Conservation (phyloP, 139 green algal genomes). For the Pedinophyceae sp. region DNA sequence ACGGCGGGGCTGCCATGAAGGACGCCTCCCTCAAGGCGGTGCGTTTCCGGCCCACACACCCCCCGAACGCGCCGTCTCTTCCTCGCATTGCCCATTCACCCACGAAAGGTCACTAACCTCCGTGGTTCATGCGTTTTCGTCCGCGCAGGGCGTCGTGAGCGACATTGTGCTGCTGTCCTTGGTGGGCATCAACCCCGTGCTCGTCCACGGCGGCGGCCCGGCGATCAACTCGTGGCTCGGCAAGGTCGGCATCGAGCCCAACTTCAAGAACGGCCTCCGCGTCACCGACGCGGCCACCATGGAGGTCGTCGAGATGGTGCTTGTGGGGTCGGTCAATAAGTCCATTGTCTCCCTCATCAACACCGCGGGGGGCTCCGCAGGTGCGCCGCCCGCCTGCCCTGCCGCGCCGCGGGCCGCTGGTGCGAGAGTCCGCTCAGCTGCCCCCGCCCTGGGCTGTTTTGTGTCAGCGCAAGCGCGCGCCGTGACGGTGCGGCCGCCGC, state of each 20-base stretch:
- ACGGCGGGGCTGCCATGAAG: conserved; percentile 97
- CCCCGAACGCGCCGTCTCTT: background rate
- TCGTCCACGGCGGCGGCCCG: conserved; percentile 95
- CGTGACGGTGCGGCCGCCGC: no score
- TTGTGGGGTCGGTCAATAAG: conserved; percentile 96
- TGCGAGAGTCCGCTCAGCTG: no score
- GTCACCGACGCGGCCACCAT: conserved; percentile 94
- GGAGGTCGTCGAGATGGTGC: conserved; percentile 98
- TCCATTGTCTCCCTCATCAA: conserved; percentile 90
- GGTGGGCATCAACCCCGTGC: conserved; percentile 78
- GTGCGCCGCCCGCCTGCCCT: no score
- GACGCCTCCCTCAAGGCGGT: conserved; percentile 76
- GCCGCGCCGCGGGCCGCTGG: no score
- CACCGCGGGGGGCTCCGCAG: conserved; percentile 67
- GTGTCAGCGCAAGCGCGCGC: no score
- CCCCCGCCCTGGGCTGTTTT: no score
- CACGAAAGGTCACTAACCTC: background rate
- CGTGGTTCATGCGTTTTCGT: no score
- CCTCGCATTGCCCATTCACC: background rate
- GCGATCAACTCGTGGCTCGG: conserved; percentile 97
- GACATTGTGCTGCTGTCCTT: conserved; percentile 88
- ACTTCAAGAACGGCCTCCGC: conserved; percentile 92
- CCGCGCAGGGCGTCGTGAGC: conserved; percentile 72
- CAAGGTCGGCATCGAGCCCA: conserved; percentile 81
- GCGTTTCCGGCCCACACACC: background rate